Conservation (phyloP, 176 grass and related monocot genomes). For the Coix lacrymajobi region DNA sequence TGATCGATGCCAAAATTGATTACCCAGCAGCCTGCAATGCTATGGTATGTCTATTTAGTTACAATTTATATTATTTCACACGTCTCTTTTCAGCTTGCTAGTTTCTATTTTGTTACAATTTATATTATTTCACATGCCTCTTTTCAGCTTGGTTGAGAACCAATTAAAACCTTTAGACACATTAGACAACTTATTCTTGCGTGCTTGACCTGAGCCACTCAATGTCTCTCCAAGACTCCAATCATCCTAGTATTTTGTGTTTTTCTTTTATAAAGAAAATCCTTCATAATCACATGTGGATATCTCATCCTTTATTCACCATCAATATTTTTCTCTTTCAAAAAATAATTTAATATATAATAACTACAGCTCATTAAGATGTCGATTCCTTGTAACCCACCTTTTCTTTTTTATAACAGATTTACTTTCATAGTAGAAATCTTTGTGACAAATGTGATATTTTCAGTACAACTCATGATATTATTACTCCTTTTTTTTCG, state of each 20-base stretch:
- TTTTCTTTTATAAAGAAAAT: background rate
- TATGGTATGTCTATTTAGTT: slow-evolving; percentile 54
- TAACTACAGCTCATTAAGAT: no score
- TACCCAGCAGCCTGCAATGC: slow-evolving; percentile 98
- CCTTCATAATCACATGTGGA: background rate
- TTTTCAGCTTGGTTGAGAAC: background rate
- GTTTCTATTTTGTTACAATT: slow-evolving; percentile 13
- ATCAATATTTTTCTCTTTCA: background rate
- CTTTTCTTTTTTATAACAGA: background rate
- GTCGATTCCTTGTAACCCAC: background rate
- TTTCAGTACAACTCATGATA: background rate
- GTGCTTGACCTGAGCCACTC: background rate
- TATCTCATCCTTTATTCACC: background rate
- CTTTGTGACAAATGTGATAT: background rate
- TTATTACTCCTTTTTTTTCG: background rate
- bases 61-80: background rate
- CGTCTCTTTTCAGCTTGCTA: background rate
- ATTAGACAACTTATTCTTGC: background rate
- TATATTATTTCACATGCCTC: background rate
- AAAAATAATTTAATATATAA: slow-evolving; percentile 2
- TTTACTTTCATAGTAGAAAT: background rate
- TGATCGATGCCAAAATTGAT: slow-evolving; percentile 87
- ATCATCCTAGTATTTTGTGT: background rate
- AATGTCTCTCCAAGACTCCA: background rate
- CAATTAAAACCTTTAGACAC: background rate